These are phyloP conservation scores for Amanita muscaria DNA, from an alignment of 768 basidiomycete species.

Conservation along the genomic window DNA sequence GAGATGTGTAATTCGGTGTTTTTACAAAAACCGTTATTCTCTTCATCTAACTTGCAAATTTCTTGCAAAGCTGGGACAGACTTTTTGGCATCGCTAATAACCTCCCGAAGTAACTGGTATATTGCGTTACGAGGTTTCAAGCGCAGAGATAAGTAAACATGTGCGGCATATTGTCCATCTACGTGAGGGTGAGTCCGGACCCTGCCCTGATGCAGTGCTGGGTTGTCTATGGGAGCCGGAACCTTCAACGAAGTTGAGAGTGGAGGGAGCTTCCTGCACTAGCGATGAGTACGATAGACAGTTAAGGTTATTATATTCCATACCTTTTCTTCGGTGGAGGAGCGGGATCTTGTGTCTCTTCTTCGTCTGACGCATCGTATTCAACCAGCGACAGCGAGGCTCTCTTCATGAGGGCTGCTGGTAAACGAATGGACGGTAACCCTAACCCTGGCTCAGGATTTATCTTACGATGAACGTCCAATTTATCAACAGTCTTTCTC, in stretches of 20 bases:
- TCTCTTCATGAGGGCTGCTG: constrained; percentile 27
- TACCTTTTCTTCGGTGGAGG: constrained; percentile 36
- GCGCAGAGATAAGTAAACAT: constrained; percentile 65
- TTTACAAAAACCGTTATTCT: constrained; percentile 8
- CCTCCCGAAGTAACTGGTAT: constrained; percentile 35
- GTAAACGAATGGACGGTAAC: constrained; percentile 6
- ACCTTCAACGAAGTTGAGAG: constrained; percentile 41
- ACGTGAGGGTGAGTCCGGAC: constrained; percentile 67
- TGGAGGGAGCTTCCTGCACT: constrained; percentile 50
- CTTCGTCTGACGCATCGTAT: constrained; percentile 44
- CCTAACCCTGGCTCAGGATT: constrained; percentile 18
- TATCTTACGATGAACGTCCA: constrained; percentile 46
- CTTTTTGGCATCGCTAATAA: constrained; percentile 33
- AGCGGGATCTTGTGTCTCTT: constrained; percentile 6
- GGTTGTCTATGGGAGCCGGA: constrained; percentile 56
- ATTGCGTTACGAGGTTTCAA: constrained; percentile 36
- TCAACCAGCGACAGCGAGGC: constrained; percentile 29
- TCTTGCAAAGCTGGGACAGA: constrained; percentile 40
- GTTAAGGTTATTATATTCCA: neutral
- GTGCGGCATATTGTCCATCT: constrained; percentile 77
- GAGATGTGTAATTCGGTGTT: constrained; percentile 69
- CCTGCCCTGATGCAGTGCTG: constrained; percentile 79
- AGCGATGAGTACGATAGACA: neutral
- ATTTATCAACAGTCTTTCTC: constrained; percentile 63
- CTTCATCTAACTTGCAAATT: constrained; percentile 23